These are phyloP conservation scores for Torulaspora globosa DNA, from an alignment of 1,139 yeast genomes.

Conservation along the genomic window DNA sequence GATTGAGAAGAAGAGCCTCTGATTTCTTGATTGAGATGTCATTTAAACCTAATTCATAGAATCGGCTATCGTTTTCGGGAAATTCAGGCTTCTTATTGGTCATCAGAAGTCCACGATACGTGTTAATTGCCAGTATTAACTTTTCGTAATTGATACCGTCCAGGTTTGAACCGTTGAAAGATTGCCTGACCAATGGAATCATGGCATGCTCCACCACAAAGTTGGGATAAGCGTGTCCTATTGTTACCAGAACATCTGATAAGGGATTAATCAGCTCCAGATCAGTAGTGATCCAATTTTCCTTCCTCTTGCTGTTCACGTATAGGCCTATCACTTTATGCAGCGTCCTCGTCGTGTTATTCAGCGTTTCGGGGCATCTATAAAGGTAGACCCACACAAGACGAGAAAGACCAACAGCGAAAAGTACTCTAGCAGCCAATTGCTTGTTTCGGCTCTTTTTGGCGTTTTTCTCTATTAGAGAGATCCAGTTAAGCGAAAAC, in stretches of 20 bases:
- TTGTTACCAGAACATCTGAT: slow-evolving; percentile 65
- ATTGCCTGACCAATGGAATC: slow-evolving; percentile 51
- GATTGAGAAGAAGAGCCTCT: slow-evolving; percentile 47
- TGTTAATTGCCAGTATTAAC: slow-evolving; percentile 60
- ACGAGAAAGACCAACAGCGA: slow-evolving; percentile 64
- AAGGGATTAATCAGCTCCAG: slow-evolving; percentile 57
- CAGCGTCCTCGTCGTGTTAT: slow-evolving; percentile 71
- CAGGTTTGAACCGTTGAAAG: slow-evolving; percentile 52
- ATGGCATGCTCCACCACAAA: slow-evolving; percentile 75
- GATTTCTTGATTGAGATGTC: slow-evolving; percentile 33
- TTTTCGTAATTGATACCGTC: slow-evolving; percentile 70
- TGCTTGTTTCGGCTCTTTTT: slow-evolving; percentile 43
- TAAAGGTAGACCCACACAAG: slow-evolving; percentile 86
- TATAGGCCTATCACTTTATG: slow-evolving; percentile 54
- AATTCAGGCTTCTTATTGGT: slow-evolving; percentile 69
- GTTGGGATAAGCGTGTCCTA: slow-evolving; percentile 76
- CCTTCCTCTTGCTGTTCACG: slow-evolving; percentile 57
- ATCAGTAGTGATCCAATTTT: slow-evolving; percentile 68
- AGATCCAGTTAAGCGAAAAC: slow-evolving; percentile 72
- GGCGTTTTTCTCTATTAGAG: slow-evolving; percentile 53
- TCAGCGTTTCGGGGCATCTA: slow-evolving; percentile 82
- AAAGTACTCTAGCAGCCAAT: slow-evolving; percentile 57
- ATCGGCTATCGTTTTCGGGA: slow-evolving; percentile 61
- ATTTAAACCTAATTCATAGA: slow-evolving; percentile 32
- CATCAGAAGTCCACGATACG: slow-evolving; percentile 65